Base-by-base conservation (phyloP, 306 rosid species). In the Sechiopsis laciniata region DNA sequence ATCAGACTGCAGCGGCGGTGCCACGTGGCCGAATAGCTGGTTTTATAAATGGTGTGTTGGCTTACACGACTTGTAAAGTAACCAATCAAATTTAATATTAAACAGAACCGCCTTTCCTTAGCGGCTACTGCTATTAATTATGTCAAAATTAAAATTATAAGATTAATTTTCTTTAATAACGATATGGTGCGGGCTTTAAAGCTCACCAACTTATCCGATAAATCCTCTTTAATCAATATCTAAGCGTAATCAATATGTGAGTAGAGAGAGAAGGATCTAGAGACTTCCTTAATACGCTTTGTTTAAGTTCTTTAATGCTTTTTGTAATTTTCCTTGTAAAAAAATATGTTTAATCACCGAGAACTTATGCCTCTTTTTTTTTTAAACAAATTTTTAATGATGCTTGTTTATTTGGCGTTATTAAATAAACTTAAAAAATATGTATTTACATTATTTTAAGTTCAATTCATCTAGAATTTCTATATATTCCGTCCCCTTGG, bases 51-150 rank as follows among this genome's bases (percentile, higher is more conserved):
- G 81, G 74, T 11, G 8, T 32, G 77, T 83, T 85, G 78, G 84
- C 89, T 80, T 82, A 4, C 81, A 78, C 79, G 84, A 37, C 79
- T 55, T 5, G 74, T 37, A 4, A 51, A 15, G 15, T 24, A 6
- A 7, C 24, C 71, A 7, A 26, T 50, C 46, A 46, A 16, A 10
- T 42, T 16, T 19, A 66, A 66, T 63, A 63, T 35, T 35, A n/a
- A 63, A 63, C 70, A 35, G 15, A 32, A 35, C 68, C 4, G 21
- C 13, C 48, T 29, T 62, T 62, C 70, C 64, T 58, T 58, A 1
- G 37, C 64, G 64, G 16, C 64, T 58, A 58, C 35, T 58, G 12
- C 24, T 58, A 58, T 32, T 32, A 32, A 32, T 32, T 32, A 32
- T 32, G 37, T 32, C 37, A 26, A 32, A 32, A 32, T 32, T 32